Evolutionary conservation across 495 filamentous ascomycete genomes (phyloP).

Genomic region (Aspergillus bridgeri): DNA sequence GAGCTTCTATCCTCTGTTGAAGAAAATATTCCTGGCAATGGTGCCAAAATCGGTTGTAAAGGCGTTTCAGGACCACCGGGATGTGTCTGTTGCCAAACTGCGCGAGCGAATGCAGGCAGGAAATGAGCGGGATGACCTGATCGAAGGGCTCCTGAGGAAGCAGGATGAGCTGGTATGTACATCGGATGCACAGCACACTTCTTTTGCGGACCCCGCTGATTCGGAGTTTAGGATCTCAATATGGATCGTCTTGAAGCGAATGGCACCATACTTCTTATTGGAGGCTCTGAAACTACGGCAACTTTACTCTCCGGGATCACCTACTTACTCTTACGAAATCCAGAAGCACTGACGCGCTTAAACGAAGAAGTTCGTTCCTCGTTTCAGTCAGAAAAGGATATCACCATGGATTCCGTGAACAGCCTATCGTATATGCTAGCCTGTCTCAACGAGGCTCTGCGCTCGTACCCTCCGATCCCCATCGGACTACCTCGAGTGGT

Average conservation of each 20-base stretch:
- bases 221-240: constrained; percentile 28
- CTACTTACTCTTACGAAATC: constrained; percentile 50
- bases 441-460: constrained; percentile 54
- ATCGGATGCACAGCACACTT: too few relatives aligned
- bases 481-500: constrained; percentile 42
- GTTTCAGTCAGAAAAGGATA: constrained; percentile 52
- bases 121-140: constrained; percentile 42
- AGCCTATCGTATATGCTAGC: constrained; percentile 53
- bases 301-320: constrained; percentile 51
- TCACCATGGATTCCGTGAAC: constrained; percentile 44
- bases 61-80: constrained; percentile 28
- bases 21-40: constrained; percentile 24
- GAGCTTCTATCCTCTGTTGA: constrained; percentile 30
- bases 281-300: constrained; percentile 60
- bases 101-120: constrained; percentile 32
- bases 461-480: constrained; percentile 57
- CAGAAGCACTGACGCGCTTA: constrained; percentile 28
- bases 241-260: constrained; percentile 39
- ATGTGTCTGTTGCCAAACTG: constrained; percentile 27
- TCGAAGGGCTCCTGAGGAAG: constrained; percentile 47
- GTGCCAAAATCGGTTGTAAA: constrained; percentile 4
- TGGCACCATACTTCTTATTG: constrained; percentile 44
- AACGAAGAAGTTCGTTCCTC: constrained; percentile 46
- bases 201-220: neutral
- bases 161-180: constrained; percentile 40